Conservation (phyloP, 371 early-diverging fungal species). For the Mortierella polycephala region DNA sequence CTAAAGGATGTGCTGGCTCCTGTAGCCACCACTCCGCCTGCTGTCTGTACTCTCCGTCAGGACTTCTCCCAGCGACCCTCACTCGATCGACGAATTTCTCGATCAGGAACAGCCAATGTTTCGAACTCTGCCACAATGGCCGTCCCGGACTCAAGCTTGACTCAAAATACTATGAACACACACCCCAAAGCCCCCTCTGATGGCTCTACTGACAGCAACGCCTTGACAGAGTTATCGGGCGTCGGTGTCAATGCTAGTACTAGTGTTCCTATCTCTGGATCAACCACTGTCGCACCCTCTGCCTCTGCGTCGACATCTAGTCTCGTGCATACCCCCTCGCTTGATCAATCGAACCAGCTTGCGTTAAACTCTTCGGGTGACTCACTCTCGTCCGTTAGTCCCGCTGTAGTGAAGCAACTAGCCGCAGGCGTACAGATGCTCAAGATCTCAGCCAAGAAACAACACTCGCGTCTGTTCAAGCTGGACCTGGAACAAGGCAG, state of each 20-base stretch:
- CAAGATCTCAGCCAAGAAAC: slow-evolving; percentile 57
- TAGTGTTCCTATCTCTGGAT: neutral
- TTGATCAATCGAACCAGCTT: slow-evolving; percentile 7
- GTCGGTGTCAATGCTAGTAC: neutral
- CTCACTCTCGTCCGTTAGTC: slow-evolving; percentile 10
- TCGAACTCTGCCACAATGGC: slow-evolving; percentile 2
- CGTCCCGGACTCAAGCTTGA: neutral
- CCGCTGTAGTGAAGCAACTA: slow-evolving; percentile 24
- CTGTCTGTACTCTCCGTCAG: slow-evolving; percentile 13
- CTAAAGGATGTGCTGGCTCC: slow-evolving; percentile 36
- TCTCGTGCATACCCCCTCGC: neutral
- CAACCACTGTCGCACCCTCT: neutral
- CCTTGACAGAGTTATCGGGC: slow-evolving; percentile 1
- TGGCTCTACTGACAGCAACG: slow-evolving; percentile 19
- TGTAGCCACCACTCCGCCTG: slow-evolving; percentile 44
- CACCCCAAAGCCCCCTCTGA: slow-evolving; percentile 11
- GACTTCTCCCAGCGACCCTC: slow-evolving; percentile 17
- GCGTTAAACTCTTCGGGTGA: neutral
- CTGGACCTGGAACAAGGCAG: slow-evolving; percentile 56
- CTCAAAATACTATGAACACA: neutral
- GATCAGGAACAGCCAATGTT: slow-evolving; percentile 5
- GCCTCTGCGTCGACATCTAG: neutral
- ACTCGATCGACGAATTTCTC: slow-evolving; percentile 30
- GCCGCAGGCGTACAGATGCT: slow-evolving; percentile 47
- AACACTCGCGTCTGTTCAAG: slow-evolving; percentile 50